These are phyloP conservation scores for Fusarium tuaranense DNA, from an alignment of 2,329 filamentous ascomycete genomes.

Conservation along the genomic window DNA sequence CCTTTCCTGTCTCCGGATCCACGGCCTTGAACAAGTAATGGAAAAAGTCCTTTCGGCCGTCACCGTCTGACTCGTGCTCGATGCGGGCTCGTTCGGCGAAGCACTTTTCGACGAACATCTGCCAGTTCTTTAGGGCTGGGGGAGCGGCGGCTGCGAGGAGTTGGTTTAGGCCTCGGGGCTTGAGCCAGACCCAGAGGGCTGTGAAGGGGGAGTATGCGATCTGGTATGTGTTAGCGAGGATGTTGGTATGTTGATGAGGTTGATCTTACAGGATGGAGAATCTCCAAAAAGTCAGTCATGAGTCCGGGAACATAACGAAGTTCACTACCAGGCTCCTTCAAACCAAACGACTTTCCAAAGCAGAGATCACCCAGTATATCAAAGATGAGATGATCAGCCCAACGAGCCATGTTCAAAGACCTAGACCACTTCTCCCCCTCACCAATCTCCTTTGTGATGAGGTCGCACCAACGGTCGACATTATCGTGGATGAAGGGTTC, in stretches of 20 bases:
- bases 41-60: conserved; percentile 41
- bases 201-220: conserved; percentile 38
- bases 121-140: conserved; percentile 33
- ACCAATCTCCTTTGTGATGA: conserved; percentile 22
- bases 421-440: conserved; percentile 3
- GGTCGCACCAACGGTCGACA: conserved; percentile 29
- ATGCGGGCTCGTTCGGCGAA: conserved; percentile 26
- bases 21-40: conserved; percentile 35
- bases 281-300: conserved; percentile 24
- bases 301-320: conserved; percentile 30
- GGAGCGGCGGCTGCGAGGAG: conserved; percentile 33
- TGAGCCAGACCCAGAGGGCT: conserved; percentile 40
- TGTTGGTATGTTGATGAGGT: neutral
- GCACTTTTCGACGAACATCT: conserved; percentile 33
- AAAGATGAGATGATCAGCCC: conserved; percentile 35
- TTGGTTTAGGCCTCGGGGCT: conserved; percentile 37
- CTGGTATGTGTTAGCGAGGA: neutral
- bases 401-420: conserved; percentile 33
- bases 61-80: conserved; percentile 13
- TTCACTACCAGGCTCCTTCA: conserved; percentile 30
- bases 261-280: conserved; percentile 23
- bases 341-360: conserved; percentile 36
- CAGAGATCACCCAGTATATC: conserved; percentile 38
- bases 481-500: conserved; percentile 26
- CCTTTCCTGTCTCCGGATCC: conserved; percentile 42